Evolutionary conservation across 306 rosid species (phyloP), one percentile per base, ranked within the genome.

Genomic region (Nissolia schottii): DNA sequence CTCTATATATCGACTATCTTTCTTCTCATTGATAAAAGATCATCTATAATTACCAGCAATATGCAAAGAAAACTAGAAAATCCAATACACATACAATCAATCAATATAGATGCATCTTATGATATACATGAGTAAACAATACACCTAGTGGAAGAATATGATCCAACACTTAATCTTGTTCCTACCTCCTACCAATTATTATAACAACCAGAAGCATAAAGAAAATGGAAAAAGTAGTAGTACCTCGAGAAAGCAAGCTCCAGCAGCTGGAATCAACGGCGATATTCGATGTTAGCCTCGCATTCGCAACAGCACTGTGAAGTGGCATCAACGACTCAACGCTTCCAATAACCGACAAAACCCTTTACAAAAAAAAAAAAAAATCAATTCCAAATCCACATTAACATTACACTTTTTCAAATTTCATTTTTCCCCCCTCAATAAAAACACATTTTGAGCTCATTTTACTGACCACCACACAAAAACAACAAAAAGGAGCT

Each of bases 231-330:
- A 31, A 11, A 28, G 41, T 5, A 59, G 34, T 64, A 87, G 29
- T 66, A 93, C 98, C 95, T 84, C 70, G 92, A 85, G 97, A 94
- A 54, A 94, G 90, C 88, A 56, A 78, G 80, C 97, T 89, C 96
- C 99, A 88, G 89, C 86, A 85, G 51, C 83, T 66, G 28, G 96
- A 82, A 73, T 88, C 89, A 5, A 84, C 64, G 10, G 97, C 96
- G 28, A 91, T 91, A 70, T 74, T 85, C 70, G 98, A 91, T 60
- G 82, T 91, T 60, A 94, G 92, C 68, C 98, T 83, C 62, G 97
- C 97, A 35, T 87, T 76, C 45, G 98, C 98, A 43, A 91, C 80
- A 27, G 91, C 89, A 15, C 87, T 91, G 46, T 91, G 98, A 60
- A 91, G 96, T 16, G 97, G 98, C 89, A 87, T 82, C 90, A 87